Evolutionary conservation across 306 rosid genomes (phyloP).

Genomic region (Carpinus fangiana): DNA sequence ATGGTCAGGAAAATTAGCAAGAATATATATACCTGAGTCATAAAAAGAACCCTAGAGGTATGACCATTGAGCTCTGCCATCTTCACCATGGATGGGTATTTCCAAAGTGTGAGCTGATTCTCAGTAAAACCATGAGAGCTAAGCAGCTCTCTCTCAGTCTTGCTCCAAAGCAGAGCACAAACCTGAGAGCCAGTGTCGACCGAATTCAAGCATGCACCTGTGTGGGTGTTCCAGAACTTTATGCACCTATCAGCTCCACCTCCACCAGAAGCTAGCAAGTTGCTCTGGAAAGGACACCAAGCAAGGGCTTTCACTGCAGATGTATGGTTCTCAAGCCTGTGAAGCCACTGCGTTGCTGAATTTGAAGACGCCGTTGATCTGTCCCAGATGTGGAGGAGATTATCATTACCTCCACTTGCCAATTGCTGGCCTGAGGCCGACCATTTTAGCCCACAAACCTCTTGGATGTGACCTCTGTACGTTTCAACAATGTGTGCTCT

Average conservation of each 20-base stretch:
- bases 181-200: constrained; percentile 24
- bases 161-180: constrained; percentile 72
- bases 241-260: constrained; percentile 52
- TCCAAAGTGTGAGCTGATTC: constrained; percentile 85
- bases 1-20: neutral
- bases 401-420: constrained; percentile 85
- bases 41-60: constrained; percentile 74
- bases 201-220: constrained; percentile 75
- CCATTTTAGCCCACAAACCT: constrained; percentile 86
- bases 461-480: constrained; percentile 75
- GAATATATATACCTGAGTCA: neutral
- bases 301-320: constrained; percentile 62
- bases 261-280: constrained; percentile 52
- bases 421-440: constrained; percentile 71
- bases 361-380: constrained; percentile 52
- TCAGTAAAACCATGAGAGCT: constrained; percentile 80
- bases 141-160: constrained; percentile 85
- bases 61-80: constrained; percentile 73
- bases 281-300: constrained; percentile 83
- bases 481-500: constrained; percentile 69
- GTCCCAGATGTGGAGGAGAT: constrained; percentile 72
- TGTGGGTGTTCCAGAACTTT: constrained; percentile 58
- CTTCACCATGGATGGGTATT: constrained; percentile 5
- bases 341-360: constrained; percentile 55
- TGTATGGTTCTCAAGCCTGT: constrained; percentile 53